Base-by-base conservation (phyloP, 2,329 filamentous ascomycete species). In the Trichophyton equinum region DNA sequence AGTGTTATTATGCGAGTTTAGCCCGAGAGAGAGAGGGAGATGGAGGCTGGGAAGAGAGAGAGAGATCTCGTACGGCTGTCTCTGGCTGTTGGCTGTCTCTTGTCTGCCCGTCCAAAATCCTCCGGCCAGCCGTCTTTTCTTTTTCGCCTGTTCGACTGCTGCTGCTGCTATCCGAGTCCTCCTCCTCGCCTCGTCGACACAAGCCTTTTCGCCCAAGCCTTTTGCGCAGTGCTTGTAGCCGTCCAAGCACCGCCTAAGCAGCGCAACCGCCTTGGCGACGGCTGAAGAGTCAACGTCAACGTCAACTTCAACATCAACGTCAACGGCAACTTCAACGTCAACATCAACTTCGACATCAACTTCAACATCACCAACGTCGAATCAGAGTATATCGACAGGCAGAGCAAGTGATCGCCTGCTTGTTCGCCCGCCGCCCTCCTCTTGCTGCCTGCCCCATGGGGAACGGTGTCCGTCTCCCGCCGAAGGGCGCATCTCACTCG, bases 131-230 rank as follows among this genome's bases (percentile, higher is more conserved):
- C 33, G 33, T 38, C 33, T 38, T 38, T 38, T 38, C 33, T 38
- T 38, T 38, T 38, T 38, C 33, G 8, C 33, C 11, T 7, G 9
- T 4, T 38, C 33, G 11, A 1, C 33, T 30, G 27, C 27, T 30
- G 27, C 27, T 30, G 27, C 27, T 42, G 38, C 11, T n/a, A 42
- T 42, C 38, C 38, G 13, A 25, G 11, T 13, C 2, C 25, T 18
- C 27, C 25, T 33, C 30, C 1, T 15, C 51, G n/a, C 25, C 33
- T 27, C 51, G 51, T 55, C 30, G 25, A 55, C 51, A 55, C 51
- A 55, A 55, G 51, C 51, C 51, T 55, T 55, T 44, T 44, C 40
- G 4, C n/a, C 51, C 51, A 55, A 55, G 51, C 18, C 51, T 36
- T 15, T 27, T 6, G 20, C 11, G 22, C 20, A 27, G 46, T 25